A percentile compares a stretch with the other conserved stretches of the same genome.
These are phyloP conservation scores for Chaetomium cochliodes DNA, from an alignment of 495 filamentous ascomycete species.

Conservation along the genomic window DNA sequence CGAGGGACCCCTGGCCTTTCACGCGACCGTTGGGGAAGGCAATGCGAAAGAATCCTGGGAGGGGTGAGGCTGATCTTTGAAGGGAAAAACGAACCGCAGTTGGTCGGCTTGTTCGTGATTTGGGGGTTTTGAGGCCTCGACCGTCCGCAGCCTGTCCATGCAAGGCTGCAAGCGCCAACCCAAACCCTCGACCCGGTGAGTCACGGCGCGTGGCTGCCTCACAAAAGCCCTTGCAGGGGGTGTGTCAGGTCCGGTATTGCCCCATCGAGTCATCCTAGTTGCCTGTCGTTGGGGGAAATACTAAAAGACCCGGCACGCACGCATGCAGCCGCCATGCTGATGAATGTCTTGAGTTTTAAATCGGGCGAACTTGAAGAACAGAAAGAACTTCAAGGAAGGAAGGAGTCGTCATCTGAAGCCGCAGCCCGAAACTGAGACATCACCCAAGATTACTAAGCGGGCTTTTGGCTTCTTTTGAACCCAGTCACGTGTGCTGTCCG, in stretches of 20 bases:
- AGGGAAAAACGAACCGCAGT: not conserved
- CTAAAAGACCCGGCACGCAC: slow-evolving; percentile 1
- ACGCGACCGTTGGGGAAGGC: slow-evolving; percentile 5
- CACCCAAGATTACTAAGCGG: slow-evolving; percentile 4
- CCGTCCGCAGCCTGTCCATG: not conserved
- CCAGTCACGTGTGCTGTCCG: slow-evolving; percentile 5
- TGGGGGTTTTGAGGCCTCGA: slow-evolving; percentile 4
- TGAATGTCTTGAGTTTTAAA: not conserved
- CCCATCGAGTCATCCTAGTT: slow-evolving; percentile 17
- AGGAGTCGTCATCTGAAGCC: not conserved
- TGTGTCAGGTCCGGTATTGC: slow-evolving; percentile 7
- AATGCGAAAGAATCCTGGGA: slow-evolving; percentile 11
- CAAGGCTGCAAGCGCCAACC: slow-evolving; percentile 19
- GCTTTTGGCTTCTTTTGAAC: not conserved
- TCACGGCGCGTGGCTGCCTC: slow-evolving; percentile 20
- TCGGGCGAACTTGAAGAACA: not conserved
- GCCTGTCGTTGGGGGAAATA: slow-evolving; percentile 7
- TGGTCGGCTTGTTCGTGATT: not conserved
- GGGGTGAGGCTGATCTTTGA: slow-evolving; percentile 1
- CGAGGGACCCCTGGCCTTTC: not conserved
- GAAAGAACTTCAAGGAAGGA: not conserved
- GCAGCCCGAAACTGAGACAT: not conserved
- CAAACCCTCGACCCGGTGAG: slow-evolving; percentile 14
- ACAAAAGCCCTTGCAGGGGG: not conserved
- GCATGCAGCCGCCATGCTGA: not conserved